Evolutionary conservation across 495 filamentous ascomycete species (phyloP).

Genomic region (Annulohypoxylon stygium): DNA sequence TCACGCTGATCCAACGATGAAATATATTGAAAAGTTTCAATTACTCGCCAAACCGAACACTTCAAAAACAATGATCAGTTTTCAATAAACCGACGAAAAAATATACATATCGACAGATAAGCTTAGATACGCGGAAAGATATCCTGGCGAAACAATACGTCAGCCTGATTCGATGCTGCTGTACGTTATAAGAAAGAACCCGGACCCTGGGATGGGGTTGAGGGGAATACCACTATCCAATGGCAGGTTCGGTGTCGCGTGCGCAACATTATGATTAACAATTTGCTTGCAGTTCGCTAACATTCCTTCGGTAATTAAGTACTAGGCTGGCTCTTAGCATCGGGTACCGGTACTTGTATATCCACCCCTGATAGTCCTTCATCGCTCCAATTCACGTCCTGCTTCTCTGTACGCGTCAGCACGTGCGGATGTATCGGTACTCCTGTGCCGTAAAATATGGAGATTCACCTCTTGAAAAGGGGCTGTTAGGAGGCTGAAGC

Average conservation of each 20-base stretch:
- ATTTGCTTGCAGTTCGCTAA: conserved; percentile 20
- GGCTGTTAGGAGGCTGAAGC: conserved; percentile 21
- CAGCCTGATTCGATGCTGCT: neutral
- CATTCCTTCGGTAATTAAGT: conserved; percentile 17
- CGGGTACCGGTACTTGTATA: conserved; percentile 3
- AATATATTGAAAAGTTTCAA: neutral
- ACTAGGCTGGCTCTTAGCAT: neutral
- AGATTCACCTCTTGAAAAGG: neutral
- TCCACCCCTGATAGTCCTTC: neutral
- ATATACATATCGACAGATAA: neutral
- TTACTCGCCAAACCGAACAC: neutral
- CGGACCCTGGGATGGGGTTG: conserved; percentile 11
- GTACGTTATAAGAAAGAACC: conserved; percentile 1
- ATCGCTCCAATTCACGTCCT: neutral
- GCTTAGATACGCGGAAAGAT: neutral
- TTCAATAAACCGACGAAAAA: neutral
- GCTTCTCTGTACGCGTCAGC: conserved; percentile 11
- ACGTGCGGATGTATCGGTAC: conserved; percentile 10
- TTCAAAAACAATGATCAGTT: neutral
- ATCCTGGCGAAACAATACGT: neutral
- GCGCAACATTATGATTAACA: conserved; percentile 17
- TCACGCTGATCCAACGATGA: conserved; percentile 2
- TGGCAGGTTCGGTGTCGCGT: conserved; percentile 18
- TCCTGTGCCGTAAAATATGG: conserved; percentile 8
- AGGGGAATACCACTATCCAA: conserved; percentile 5